Evolutionary conservation across 352 stramenopile species (phyloP).

Genomic region (Phytophthora pisi): DNA sequence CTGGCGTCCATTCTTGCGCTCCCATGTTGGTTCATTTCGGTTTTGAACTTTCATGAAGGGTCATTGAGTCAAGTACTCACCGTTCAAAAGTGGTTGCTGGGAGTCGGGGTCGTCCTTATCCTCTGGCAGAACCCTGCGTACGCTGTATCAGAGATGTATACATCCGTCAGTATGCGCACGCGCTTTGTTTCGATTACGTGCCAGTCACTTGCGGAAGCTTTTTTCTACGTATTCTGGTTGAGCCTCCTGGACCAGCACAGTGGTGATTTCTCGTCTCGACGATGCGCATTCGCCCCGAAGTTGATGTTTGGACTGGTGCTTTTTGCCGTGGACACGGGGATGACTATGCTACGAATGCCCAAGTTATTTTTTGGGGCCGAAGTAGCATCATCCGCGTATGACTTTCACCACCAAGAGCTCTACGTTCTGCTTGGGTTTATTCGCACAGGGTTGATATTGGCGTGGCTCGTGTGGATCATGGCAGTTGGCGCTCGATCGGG

Average conservation of each 20-base stretch:
- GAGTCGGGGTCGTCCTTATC: conserved; percentile 71
- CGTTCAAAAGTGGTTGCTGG: conserved; percentile 78
- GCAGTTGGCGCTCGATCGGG: conserved; percentile 61
- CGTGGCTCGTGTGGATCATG: conserved; percentile 79
- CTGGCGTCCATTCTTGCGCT: conserved; percentile 64
- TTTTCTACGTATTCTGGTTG: conserved; percentile 86
- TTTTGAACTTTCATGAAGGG: conserved; percentile 58
- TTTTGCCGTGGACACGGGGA: conserved; percentile 58
- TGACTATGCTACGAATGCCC: conserved; percentile 74
- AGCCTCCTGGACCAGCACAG: conserved; percentile 78
- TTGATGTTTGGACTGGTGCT: conserved; percentile 40
- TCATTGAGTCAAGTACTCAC: conserved; percentile 60
- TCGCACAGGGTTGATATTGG: conserved; percentile 60
- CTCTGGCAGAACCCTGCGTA: conserved; percentile 87
- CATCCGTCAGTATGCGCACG: conserved; percentile 58
- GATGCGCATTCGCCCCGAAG: conserved; percentile 34
- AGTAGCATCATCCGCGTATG: conserved; percentile 3
- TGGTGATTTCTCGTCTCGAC: conserved; percentile 44
- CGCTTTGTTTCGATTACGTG: conserved; percentile 70
- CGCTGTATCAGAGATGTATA: conserved; percentile 61
- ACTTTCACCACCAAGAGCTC: conserved; percentile 48
- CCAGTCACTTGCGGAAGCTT: conserved; percentile 72
- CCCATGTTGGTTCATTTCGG: conserved; percentile 73
- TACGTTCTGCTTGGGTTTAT: conserved; percentile 75
- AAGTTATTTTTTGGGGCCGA: conserved; percentile 44